These are phyloP conservation scores for Melampsora larici-populina DNA, from an alignment of 1,284 basidiomycete genomes.

Conservation along the genomic window DNA sequence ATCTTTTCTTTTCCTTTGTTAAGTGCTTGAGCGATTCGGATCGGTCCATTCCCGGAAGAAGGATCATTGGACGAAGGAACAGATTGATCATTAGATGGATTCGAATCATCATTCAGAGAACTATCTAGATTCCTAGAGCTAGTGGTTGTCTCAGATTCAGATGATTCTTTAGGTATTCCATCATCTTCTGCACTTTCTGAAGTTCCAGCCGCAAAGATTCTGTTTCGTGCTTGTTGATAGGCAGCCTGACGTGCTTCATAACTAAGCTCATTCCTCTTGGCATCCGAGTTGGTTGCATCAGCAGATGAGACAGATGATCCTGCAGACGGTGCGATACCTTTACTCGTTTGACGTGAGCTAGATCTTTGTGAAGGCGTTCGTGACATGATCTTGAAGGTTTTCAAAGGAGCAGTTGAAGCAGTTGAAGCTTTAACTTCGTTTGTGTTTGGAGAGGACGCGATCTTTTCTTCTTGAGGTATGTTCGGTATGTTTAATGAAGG, in stretches of 20 bases:
- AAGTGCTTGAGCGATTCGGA: background rate
- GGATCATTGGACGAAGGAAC: background rate
- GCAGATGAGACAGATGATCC: slow-evolving; percentile 11
- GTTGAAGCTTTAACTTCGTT: background rate
- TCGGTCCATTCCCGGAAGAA: background rate
- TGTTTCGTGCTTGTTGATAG: slow-evolving; percentile 37
- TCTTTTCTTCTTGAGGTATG: background rate
- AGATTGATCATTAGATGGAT: background rate
- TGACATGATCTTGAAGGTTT: slow-evolving; percentile 44
- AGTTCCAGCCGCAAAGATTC: slow-evolving; percentile 35
- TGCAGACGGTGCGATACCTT: slow-evolving; percentile 9
- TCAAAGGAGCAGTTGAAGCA: background rate
- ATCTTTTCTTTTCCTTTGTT: background rate
- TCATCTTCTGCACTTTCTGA: background rate
- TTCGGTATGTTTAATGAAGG: no score
- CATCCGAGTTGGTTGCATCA: slow-evolving; percentile 17
- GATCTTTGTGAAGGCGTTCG: slow-evolving; percentile 20
- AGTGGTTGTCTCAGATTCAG: background rate
- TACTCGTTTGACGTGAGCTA: slow-evolving; percentile 4
- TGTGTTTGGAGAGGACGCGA: background rate
- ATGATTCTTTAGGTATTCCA: background rate
- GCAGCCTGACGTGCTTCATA: slow-evolving; percentile 40
- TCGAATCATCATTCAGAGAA: background rate
- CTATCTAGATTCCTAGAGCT: background rate
- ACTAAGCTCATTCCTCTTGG: slow-evolving; percentile 22